Conservation (phyloP, 192 early-diverging fungal genomes). For the Backusella psychrophila region DNA sequence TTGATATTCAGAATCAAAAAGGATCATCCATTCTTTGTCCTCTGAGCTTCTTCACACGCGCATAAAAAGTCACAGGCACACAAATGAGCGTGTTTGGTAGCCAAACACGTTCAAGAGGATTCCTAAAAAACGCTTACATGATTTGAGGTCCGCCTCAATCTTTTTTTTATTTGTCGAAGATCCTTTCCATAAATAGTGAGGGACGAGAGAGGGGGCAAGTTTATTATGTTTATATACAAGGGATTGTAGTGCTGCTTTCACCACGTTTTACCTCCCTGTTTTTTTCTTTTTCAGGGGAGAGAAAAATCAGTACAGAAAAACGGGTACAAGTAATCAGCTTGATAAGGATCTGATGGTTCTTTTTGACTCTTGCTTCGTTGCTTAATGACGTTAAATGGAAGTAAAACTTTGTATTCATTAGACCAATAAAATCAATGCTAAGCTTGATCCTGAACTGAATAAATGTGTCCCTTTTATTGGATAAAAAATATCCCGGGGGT, state of each 20-base stretch:
- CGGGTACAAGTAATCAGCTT: neutral
- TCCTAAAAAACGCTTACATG: neutral
- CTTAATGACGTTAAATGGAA: neutral
- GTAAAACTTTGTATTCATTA: neutral
- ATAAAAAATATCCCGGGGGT: slow-evolving; percentile 1
- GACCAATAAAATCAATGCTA: neutral
- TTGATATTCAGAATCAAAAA: neutral
- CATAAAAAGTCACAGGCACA: slow-evolving; percentile 9
- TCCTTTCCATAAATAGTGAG: neutral
- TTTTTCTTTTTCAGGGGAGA: neutral
- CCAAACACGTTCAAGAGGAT: neutral
- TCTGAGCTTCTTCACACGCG: slow-evolving; percentile 7
- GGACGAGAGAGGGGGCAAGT: neutral
- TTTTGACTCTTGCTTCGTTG: neutral
- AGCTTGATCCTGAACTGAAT: neutral
- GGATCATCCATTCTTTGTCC: slow-evolving; percentile 2
- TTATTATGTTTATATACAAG: slow-evolving; percentile 1
- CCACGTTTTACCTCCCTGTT: slow-evolving; percentile 1
- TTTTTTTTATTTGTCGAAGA: slow-evolving; percentile 9
- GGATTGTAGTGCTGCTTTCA: neutral
- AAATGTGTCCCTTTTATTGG: neutral
- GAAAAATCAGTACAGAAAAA: neutral
- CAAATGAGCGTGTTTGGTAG: neutral
- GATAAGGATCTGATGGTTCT: neutral
- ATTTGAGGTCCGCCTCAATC: neutral